Conservation (phyloP, 2,329 filamentous ascomycete species). For the Ceratocystis albifundus region DNA sequence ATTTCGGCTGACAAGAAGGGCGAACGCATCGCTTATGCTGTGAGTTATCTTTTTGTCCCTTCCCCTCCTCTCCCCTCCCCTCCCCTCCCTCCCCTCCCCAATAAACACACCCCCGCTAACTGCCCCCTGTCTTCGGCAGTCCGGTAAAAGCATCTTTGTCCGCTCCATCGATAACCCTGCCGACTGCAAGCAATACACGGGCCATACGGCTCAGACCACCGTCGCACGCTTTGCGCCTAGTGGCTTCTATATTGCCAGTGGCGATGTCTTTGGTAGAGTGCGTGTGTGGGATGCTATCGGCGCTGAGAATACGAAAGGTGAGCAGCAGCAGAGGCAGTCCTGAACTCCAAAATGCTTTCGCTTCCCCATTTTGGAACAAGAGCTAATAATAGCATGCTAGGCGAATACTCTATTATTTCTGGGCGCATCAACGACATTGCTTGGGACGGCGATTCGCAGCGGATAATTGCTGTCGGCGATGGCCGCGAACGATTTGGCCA, state of each 20-base stretch:
- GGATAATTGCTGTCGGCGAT: conserved; percentile 90
- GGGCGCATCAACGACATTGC: conserved; percentile 92
- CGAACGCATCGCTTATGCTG: conserved; percentile 83
- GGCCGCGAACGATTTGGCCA: conserved; percentile 88
- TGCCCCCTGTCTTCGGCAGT: conserved; percentile 39
- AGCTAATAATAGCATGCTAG: conserved; percentile 28
- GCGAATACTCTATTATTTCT: conserved; percentile 88
- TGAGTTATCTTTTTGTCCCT: conserved; percentile 36
- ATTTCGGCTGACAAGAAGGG: conserved; percentile 82
- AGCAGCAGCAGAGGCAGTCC: not conserved
- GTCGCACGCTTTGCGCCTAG: conserved; percentile 90
- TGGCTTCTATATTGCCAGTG: conserved; percentile 88
- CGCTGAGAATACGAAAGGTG: conserved; percentile 67
- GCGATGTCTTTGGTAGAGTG: conserved; percentile 73
- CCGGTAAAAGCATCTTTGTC: conserved; percentile 92
- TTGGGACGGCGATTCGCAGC: conserved; percentile 94
- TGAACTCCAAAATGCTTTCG: no score
- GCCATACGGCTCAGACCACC: conserved; percentile 78
- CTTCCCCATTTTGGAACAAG: no score
- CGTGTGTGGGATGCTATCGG: conserved; percentile 88
- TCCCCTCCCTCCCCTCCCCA: no score
- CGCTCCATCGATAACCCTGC: conserved; percentile 86
- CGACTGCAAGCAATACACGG: conserved; percentile 77
- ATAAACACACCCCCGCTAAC: not conserved
- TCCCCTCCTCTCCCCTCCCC: conserved; percentile 9